These are phyloP conservation scores for Thermoascus crustaceus DNA, from an alignment of 2,329 filamentous ascomycete species.

Conservation along the genomic window DNA sequence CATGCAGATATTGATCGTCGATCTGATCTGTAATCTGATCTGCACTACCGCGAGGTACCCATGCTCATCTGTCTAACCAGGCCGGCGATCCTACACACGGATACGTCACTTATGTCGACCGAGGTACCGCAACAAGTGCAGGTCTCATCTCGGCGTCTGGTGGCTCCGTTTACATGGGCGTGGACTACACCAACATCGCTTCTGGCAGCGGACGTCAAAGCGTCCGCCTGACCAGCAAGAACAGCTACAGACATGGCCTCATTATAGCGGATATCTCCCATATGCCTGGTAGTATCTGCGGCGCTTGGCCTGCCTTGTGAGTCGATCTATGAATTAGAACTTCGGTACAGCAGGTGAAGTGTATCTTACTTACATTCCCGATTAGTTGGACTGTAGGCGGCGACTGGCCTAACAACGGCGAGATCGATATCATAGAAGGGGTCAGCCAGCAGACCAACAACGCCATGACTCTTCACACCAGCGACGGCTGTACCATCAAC, in stretches of 20 bases:
- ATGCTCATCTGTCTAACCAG: slow-evolving; percentile 16
- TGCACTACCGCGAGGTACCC: not conserved
- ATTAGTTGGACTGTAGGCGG: slow-evolving; percentile 51
- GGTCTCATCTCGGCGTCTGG: slow-evolving; percentile 52
- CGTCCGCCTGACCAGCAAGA: slow-evolving; percentile 61
- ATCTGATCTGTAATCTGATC: not conserved
- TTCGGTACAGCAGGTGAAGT: slow-evolving; percentile 1
- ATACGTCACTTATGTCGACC: slow-evolving; percentile 61
- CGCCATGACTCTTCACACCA: slow-evolving; percentile 61
- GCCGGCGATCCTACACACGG: slow-evolving; percentile 62
- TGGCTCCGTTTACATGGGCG: slow-evolving; percentile 58
- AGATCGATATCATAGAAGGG: slow-evolving; percentile 76
- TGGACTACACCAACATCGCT: slow-evolving; percentile 53
- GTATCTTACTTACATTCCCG: slow-evolving; percentile 8
- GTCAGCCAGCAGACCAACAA: slow-evolving; percentile 56
- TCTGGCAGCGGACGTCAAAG: slow-evolving; percentile 57
- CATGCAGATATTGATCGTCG: not conserved
- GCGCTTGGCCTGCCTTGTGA: slow-evolving; percentile 63
- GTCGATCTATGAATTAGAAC: slow-evolving; percentile 6
- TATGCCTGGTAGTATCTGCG: slow-evolving; percentile 64
- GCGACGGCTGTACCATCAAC: slow-evolving; percentile 50
- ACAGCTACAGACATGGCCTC: slow-evolving; percentile 56
- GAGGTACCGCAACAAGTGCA: slow-evolving; percentile 47
- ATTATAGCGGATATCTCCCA: slow-evolving; percentile 65
- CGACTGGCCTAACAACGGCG: slow-evolving; percentile 62